These are phyloP conservation scores for Hypoxylon sp. DNA, from an alignment of 2,329 filamentous ascomycete species.

Conservation along the genomic window DNA sequence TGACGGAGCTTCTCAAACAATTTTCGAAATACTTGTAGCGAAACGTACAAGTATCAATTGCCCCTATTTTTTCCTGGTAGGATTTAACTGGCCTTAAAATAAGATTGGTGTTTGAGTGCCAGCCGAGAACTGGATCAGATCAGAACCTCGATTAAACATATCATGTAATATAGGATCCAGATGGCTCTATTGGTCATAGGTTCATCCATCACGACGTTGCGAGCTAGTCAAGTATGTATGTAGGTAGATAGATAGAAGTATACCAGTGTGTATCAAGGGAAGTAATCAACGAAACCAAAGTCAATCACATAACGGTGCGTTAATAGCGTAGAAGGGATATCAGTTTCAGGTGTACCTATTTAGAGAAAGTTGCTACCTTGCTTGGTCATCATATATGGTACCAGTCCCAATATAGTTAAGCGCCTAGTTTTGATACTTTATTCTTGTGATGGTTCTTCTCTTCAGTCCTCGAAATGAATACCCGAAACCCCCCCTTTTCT, in stretches of 20 bases:
- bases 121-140: no score
- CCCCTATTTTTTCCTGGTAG: not conserved
- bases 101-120: not conserved
- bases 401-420: not conserved
- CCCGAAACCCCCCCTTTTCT: conserved; percentile 10
- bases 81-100: not conserved
- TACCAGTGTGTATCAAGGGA: not conserved
- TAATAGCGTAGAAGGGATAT: not conserved
- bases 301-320: not conserved
- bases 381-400: not conserved
- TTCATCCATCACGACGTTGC: not conserved
- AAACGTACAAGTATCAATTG: not conserved
- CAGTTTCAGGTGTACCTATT: not conserved
- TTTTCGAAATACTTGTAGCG: not conserved
- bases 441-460: not conserved
- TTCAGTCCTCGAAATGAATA: not conserved
- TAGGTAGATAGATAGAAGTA: not conserved
- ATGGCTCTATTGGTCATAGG: not conserved
- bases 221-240: no score
- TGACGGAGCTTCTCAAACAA: not conserved
- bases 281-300: not conserved
- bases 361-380: not conserved
- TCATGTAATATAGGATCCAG: not conserved
- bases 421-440: not conserved
- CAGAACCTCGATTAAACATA: not conserved